phyloP scores from a whole-genome alignment of 352 stramenopile genomes.

The Globisporangium abappressorium region DNA sequence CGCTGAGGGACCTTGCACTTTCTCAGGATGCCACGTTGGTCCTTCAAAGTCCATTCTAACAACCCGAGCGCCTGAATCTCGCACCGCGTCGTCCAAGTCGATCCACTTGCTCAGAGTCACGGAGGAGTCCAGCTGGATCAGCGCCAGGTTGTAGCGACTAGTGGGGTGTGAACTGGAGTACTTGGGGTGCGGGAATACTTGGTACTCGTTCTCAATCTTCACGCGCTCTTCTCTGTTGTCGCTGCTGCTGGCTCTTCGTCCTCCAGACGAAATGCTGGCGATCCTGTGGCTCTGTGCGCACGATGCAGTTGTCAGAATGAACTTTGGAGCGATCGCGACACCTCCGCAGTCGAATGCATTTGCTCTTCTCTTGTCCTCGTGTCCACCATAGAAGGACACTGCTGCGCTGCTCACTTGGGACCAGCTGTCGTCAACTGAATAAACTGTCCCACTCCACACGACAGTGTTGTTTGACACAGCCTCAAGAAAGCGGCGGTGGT shows the following conservation, averaged over 20 bases:
- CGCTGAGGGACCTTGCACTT: background rate
- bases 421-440: background rate
- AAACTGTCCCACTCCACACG: background rate
- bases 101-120: background rate
- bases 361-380: background rate
- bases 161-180: background rate
- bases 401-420: background rate
- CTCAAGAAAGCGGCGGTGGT: conserved; percentile 6
- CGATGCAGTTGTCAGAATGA: background rate
- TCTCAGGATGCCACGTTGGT: background rate
- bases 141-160: conserved; percentile 1
- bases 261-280: background rate
- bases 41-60: background rate
- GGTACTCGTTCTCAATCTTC: background rate
- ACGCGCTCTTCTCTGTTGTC: background rate
- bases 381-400: conserved; percentile 3
- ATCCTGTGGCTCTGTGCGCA: background rate
- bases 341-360: background rate
- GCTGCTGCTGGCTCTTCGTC: background rate
- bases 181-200: background rate
- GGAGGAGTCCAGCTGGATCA: background rate
- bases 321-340: conserved; percentile 1
- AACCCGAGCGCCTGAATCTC: background rate
- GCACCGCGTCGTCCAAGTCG: background rate
- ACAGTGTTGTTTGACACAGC: background rate